phyloP scores from a whole-genome alignment of 148 eudicot species.

The Drosera capensis region DNA sequence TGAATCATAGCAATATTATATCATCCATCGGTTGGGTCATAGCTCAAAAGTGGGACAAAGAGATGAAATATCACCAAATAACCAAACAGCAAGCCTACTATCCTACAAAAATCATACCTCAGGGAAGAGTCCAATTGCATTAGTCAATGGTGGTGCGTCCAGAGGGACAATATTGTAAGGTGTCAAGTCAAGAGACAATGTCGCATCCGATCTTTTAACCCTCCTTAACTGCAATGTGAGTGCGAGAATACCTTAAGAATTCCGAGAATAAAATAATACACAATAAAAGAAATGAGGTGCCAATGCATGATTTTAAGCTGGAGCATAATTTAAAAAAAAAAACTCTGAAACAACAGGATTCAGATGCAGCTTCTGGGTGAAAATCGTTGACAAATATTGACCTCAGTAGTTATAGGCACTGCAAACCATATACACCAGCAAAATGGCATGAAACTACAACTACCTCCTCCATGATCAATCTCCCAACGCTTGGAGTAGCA shows the following conservation, averaged over 20 bases:
- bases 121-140: conserved; percentile 63
- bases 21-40: too few relatives aligned
- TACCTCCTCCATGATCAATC: conserved; percentile 62
- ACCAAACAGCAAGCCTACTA: background rate
- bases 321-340: too few relatives aligned
- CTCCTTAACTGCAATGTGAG: conserved; percentile 46
- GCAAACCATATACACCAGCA: conserved; percentile 1
- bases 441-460: conserved; percentile 7
- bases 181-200: conserved; percentile 59
- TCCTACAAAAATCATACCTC: conserved; percentile 36
- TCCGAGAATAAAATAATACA: background rate
- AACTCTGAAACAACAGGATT: too few relatives aligned
- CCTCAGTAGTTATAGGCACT: background rate
- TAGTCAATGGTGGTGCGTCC: conserved; percentile 62
- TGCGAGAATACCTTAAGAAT: background rate
- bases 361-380: too few relatives aligned
- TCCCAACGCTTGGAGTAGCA: conserved; percentile 64
- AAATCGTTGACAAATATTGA: too few relatives aligned
- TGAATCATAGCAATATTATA: too few relatives aligned
- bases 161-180: conserved; percentile 88
- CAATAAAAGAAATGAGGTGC: too few relatives aligned
- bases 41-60: too few relatives aligned
- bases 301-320: too few relatives aligned
- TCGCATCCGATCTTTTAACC: conserved; percentile 53
- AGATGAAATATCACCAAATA: too few relatives aligned